Conservation (phyloP, 2,329 filamentous ascomycete species). For the Beauveria sp. region DNA sequence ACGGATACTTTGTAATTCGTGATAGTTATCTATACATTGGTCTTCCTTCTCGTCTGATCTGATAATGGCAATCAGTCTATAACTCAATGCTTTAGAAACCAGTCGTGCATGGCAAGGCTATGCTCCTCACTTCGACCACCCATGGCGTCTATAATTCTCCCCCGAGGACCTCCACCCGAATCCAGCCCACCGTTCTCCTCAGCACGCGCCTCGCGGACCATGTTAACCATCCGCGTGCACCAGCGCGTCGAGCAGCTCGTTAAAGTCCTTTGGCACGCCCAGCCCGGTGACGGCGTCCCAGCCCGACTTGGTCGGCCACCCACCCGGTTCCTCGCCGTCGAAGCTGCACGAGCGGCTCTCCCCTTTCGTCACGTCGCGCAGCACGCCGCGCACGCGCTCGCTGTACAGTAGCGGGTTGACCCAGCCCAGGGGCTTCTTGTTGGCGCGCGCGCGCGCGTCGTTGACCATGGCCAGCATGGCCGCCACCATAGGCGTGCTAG, state of each 20-base stretch:
- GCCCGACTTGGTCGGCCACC: constrained; percentile 37
- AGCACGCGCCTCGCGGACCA: background rate
- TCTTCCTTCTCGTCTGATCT: too few species aligned
- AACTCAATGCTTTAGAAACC: too few species aligned
- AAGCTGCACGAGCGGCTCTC: constrained; percentile 30
- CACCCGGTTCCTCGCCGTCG: constrained; percentile 25
- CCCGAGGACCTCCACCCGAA: too few species aligned
- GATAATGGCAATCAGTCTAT: too few species aligned
- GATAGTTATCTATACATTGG: too few species aligned
- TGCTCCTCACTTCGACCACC: too few species aligned
- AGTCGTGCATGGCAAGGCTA: too few species aligned
- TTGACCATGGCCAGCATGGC: constrained; percentile 48
- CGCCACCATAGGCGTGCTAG: constrained; percentile 47
- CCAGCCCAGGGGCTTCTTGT: constrained; percentile 45
- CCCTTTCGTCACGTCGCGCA: constrained; percentile 36
- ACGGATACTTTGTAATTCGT: too few species aligned
- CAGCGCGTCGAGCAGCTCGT: constrained; percentile 27
- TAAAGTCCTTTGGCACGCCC: constrained; percentile 37
- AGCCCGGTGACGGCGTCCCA: constrained; percentile 45
- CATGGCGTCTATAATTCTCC: background rate
- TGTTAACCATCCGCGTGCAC: constrained; percentile 15
- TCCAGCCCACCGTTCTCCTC: background rate
- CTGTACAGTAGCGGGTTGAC: constrained; percentile 44
- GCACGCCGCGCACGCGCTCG: constrained; percentile 24
- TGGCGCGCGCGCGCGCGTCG: constrained; percentile 40